These are phyloP conservation scores for Annulohypoxylon bovei DNA, from an alignment of 495 filamentous ascomycete genomes.

Conservation along the genomic window DNA sequence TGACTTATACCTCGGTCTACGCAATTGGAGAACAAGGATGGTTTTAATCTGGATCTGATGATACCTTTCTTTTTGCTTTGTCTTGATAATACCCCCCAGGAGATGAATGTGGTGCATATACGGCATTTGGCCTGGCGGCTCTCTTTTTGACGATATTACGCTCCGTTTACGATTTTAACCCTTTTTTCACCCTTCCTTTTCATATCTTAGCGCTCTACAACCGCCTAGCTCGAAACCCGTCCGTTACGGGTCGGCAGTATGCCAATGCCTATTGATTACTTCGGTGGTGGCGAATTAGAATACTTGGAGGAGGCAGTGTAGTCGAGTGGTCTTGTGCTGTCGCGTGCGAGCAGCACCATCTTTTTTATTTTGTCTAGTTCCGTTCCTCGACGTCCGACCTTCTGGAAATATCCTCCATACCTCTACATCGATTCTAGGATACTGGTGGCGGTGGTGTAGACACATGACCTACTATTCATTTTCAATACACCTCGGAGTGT, in stretches of 20 bases:
- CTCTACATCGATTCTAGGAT: neutral
- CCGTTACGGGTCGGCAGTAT: neutral
- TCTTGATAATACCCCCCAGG: conserved; percentile 43
- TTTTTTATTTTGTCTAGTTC: neutral
- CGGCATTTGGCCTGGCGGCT: conserved; percentile 35
- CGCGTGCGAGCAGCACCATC: neutral
- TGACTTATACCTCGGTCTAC: conserved; percentile 1
- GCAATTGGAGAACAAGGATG: conserved; percentile 16
- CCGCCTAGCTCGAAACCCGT: neutral
- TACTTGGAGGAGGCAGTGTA: neutral
- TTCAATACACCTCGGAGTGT: neutral
- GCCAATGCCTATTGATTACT: neutral
- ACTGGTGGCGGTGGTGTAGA: conserved; percentile 4
- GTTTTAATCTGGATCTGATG: conserved; percentile 28
- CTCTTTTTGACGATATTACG: conserved; percentile 40
- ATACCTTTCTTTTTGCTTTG: conserved; percentile 34
- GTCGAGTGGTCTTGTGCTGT: neutral
- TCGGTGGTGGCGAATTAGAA: conserved; percentile 1
- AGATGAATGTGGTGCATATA: conserved; percentile 28
- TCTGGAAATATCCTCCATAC: conserved; percentile 15
- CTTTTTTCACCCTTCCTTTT: conserved; percentile 1
- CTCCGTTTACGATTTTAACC: conserved; percentile 37
- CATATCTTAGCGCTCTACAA: conserved; percentile 29
- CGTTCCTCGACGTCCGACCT: neutral
- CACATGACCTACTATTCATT: conserved; percentile 12